Base-by-base conservation (phyloP, 2,329 filamentous ascomycete species). In the Paraconiothyrium sp. region DNA sequence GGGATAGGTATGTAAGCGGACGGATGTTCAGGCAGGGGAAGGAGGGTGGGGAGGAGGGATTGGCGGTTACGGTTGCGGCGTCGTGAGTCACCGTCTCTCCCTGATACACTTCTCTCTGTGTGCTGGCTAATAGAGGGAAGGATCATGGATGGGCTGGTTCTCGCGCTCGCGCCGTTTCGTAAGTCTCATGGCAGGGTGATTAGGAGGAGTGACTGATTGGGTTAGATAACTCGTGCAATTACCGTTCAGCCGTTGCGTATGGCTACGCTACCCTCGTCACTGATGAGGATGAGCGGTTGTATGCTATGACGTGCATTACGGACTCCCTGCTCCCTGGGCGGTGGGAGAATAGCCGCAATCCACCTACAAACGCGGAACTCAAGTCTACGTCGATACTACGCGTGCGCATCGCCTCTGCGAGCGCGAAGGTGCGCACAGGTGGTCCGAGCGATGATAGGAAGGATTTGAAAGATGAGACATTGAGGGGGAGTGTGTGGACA, bases 11-110 rank as follows among this genome's bases (percentile, higher is more conserved):
- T 13, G 50, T 54, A 8, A 70, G 71, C 6, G 67, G 89, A 0
- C 90, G 93, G 8, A 83, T 97, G 37, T 90, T 94, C 64, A 55
- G 62, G 50, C 59, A 37, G 7, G 59, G 60, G 11, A 68, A 70
- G 46, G 52, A 66, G 1, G 49, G 37, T 7, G 76, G 41, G 8
- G 62, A 78, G 8, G 70, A 82, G 27, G 73, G 74, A 1, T 32
- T 77, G 1, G 71, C 74, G 0, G 64, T 78, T 22, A 73, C 70
- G 14, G 59, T 77, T 30, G 67, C 73, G 9, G 74, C 75, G 0
- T 69, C 73, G 43, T 88, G 90, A 27, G 54, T 50, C 14, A n/a
- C 37, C 11, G 2, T 14, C 10, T 13, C 37, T 4, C 9, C 4
- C 11, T 39, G n/a, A n/a, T n/a, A n/a, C 11, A 16, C 11, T 14